Conservation (phyloP, 768 basidiomycete genomes). For the Crassisporium funariophilum region DNA sequence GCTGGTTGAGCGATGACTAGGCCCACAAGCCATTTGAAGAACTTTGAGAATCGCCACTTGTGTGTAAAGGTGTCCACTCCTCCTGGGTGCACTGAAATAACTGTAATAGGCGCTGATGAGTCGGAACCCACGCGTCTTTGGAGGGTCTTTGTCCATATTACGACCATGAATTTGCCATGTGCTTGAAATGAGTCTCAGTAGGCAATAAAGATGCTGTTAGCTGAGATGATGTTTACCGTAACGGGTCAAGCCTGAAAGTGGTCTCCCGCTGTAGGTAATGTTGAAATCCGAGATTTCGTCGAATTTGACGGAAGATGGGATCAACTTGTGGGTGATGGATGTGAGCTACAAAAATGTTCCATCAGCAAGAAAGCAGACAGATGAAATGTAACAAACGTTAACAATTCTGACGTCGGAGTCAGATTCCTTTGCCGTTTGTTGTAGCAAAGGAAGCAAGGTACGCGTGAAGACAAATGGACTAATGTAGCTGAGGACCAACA, state of each 20-base stretch:
- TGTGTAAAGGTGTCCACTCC: conserved; percentile 25
- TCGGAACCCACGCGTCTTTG: conserved; percentile 4
- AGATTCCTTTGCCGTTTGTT: conserved; percentile 12
- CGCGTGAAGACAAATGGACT: conserved; percentile 18
- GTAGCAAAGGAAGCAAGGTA: conserved; percentile 16
- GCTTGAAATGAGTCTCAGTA: not conserved
- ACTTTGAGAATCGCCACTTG: conserved; percentile 8
- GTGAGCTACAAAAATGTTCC: conserved; percentile 3
- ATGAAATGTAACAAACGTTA: conserved; percentile 5
- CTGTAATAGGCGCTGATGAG: conserved; percentile 8
- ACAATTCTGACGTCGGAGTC: conserved; percentile 18
- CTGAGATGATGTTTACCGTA: conserved; percentile 1
- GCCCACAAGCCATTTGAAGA: conserved; percentile 8
- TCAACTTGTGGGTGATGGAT: conserved; percentile 7
- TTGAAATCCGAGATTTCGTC: conserved; percentile 7
- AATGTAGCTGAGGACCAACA: conserved; percentile 7
- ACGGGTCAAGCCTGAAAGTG: conserved; percentile 1
- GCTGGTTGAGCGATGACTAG: conserved; percentile 11
- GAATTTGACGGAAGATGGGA: conserved; percentile 5
- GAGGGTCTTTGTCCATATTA: conserved; percentile 7
- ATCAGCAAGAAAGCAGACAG: not conserved
- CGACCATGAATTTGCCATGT: conserved; percentile 15
- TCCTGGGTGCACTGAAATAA: conserved; percentile 19
- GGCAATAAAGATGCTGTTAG: not conserved
- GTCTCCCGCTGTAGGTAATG: not conserved